Percentiles rank a stretch among this genome's conserved stretches.
phyloP scores from a whole-genome alignment of 1,284 basidiomycete species.

The Coniferiporia sulphurascens region DNA sequence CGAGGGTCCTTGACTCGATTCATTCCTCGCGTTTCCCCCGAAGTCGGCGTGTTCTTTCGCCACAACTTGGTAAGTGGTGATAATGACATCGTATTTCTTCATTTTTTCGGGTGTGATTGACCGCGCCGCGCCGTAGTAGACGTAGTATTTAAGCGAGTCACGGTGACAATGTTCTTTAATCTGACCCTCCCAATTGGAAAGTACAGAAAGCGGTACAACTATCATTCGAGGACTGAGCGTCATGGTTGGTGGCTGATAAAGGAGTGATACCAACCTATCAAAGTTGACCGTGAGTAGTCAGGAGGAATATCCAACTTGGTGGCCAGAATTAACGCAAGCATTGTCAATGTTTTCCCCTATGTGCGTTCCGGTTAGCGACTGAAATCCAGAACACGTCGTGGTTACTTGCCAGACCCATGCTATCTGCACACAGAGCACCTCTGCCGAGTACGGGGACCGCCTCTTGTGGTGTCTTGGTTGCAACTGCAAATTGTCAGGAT shows the following conservation, averaged over 20 bases:
- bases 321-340: conserved; percentile 70
- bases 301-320: conserved; percentile 60
- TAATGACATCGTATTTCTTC: conserved; percentile 72
- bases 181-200: conserved; percentile 92
- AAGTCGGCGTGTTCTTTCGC: conserved; percentile 40
- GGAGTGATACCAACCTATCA: conserved; percentile 58
- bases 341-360: conserved; percentile 82
- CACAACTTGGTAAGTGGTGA: conserved; percentile 83
- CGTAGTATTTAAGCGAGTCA: conserved; percentile 50
- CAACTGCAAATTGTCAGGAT: conserved; percentile 42
- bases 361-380: not conserved
- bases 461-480: conserved; percentile 73
- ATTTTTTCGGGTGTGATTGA: conserved; percentile 57
- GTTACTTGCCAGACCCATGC: conserved; percentile 66
- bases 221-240: conserved; percentile 11
- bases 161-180: conserved; percentile 69
- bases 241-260: not conserved
- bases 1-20: conserved; percentile 12
- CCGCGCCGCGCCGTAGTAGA: conserved; percentile 67
- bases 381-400: conserved; percentile 14
- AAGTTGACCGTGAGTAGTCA: conserved; percentile 59
- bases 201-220: conserved; percentile 84
- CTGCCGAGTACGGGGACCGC: conserved; percentile 64
- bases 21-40: not conserved
- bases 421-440: conserved; percentile 84